Base-by-base conservation (phyloP, 495 filamentous ascomycete species). In the Aspergillus sclerotioniger region DNA sequence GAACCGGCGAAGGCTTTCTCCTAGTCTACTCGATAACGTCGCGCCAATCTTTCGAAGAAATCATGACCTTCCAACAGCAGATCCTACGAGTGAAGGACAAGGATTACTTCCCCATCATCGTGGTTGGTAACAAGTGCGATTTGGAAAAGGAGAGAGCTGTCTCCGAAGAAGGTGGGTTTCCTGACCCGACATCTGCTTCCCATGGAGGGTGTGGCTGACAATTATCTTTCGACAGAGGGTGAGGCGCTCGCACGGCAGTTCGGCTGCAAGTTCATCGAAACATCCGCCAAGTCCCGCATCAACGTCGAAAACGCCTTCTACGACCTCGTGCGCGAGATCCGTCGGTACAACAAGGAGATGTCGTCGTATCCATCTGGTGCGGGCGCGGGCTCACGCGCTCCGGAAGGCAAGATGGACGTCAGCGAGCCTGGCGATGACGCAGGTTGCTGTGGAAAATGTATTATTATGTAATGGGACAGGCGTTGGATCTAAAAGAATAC, bases 121-220 rank as follows among this genome's bases (percentile, higher is more conserved):
- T 98, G 8, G 95, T 98, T n/a, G 94, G 90, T 58, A 98, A 98
- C 82, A 98, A 98, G 82, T 96, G 92, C 72, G 94, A 98, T 88
- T 78, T 98, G 70, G 94, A 97, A 62, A 79, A 79, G 64, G 94
- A 98, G 74, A 82, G 94, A 59, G 88, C 90, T 62, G 94, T 98
- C 57, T 86, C 90, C 51, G 87, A 88, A 73, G 86, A 94, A 84
- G 93, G 94, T 97, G 82, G 52, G 84, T 78, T 54, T 37, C 44
- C 39, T 39, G 39, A 28, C 45, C 41, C 10, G 44, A 17, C 19
- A 29, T 13, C 43, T 39, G 17, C 31, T 15, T 28, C 13, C 47
- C 10, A 28, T 32, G 21, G 25, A 8, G 13, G 25, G 6, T 39
- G n/a, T 19, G 47, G 49, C 67, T 74, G 53, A 80, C 63, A 54